Evolutionary conservation across 345 rosid species (phyloP).

Genomic region (Salix dunnii): DNA sequence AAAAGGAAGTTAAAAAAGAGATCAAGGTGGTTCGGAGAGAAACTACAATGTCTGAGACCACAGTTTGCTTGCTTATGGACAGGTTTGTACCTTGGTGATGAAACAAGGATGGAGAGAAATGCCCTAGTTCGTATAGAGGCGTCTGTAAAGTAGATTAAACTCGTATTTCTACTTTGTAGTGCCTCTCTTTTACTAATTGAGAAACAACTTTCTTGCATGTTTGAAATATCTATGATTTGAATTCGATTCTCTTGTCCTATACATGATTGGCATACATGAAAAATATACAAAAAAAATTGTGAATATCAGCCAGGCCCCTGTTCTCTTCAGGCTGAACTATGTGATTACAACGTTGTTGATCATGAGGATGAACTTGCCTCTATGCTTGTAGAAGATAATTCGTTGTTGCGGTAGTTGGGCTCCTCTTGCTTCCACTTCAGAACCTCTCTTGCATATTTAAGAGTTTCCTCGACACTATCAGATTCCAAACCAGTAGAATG

Average conservation of each 20-base stretch:
- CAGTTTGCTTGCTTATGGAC: conserved; percentile 73
- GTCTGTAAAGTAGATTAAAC: not conserved
- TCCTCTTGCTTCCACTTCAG: conserved; percentile 56
- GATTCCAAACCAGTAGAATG: conserved; percentile 51
- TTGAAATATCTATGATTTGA: not conserved
- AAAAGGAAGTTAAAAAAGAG: conserved; percentile 16
- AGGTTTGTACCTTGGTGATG: conserved; percentile 69
- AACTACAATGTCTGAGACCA: conserved; percentile 57
- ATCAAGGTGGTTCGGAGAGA: conserved; percentile 19
- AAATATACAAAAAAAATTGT: not conserved
- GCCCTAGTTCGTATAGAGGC: not conserved
- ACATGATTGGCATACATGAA: not conserved
- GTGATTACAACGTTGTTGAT: not conserved
- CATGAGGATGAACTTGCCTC: conserved; percentile 54
- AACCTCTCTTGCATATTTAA: conserved; percentile 63
- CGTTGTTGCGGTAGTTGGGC: conserved; percentile 18
- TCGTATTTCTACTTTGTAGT: not conserved
- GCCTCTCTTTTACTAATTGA: not conserved
- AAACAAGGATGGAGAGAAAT: not conserved
- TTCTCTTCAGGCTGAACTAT: not conserved
- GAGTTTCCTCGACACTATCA: conserved; percentile 54
- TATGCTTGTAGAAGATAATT: conserved; percentile 39
- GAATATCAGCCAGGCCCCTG: not conserved
- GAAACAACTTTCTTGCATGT: not conserved
- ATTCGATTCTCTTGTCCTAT: not conserved